These are phyloP conservation scores for Beauveria scarabaeidicola DNA, from an alignment of 2,329 filamentous ascomycete species.

Conservation along the genomic window DNA sequence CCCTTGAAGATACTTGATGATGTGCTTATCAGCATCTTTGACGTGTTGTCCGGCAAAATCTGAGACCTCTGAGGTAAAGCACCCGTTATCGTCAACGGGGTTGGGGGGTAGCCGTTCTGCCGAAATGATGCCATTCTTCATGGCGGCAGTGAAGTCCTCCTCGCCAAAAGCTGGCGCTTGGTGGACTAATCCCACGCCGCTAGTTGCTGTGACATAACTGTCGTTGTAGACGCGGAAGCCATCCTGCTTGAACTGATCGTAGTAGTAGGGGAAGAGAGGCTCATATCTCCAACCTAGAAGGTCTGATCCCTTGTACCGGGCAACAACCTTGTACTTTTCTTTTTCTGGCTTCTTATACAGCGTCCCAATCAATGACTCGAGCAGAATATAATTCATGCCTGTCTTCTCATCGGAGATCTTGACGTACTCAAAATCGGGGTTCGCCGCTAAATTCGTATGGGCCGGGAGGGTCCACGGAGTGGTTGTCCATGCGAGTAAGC, in stretches of 20 bases:
- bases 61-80: constrained; percentile 19
- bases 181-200: constrained; percentile 68
- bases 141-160: constrained; percentile 51
- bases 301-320: constrained; percentile 57
- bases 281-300: constrained; percentile 66
- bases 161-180: constrained; percentile 69
- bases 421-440: constrained; percentile 72
- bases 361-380: constrained; percentile 51
- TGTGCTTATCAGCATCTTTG: constrained; percentile 20
- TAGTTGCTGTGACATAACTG: constrained; percentile 62
- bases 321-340: constrained; percentile 62
- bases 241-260: constrained; percentile 52
- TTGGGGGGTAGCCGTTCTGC: constrained; percentile 58
- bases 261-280: constrained; percentile 63
- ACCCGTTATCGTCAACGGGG: constrained; percentile 52
- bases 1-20: constrained; percentile 14
- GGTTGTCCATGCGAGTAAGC: constrained; percentile 48
- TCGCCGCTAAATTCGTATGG: constrained; percentile 58
- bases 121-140: constrained; percentile 53
- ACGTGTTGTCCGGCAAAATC: constrained; percentile 20
- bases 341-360: constrained; percentile 72
- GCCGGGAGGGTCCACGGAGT: constrained; percentile 68
- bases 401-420: constrained; percentile 60
- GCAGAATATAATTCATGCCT: constrained; percentile 59
- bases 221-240: constrained; percentile 60